Conservation (phyloP, 129 eudicot genomes). For the sunflower (Helianthus annuus) region HanXRQr2.0-SUNRISE NC_035446.2:139692947-139693446, state of each 20-base stretch:
- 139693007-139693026: constrained; percentile 77
- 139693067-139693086: constrained; percentile 92
- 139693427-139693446: constrained; percentile 2
- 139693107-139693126: constrained; percentile 83
- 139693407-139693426: constrained; percentile 39
- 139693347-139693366: constrained; percentile 71
- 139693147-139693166: constrained; percentile 94
- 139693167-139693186: constrained; percentile 70
- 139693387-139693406: constrained; percentile 79
- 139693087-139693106: constrained; percentile 90
- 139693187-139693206: constrained; percentile 62
- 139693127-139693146: constrained; percentile 82
- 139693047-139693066: constrained; percentile 83
- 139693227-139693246: constrained; percentile 61
- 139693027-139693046: constrained; percentile 93
- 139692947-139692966: no score
- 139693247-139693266: constrained; percentile 56
- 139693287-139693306: constrained; percentile 80
- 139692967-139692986: neutral
- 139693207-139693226: constrained; percentile 66
- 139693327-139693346: constrained; percentile 64
- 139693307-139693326: constrained; percentile 86
- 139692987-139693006: neutral
- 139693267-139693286: constrained; percentile 88
- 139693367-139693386: constrained; percentile 83